A percentile compares a stretch with the other conserved stretches of the same genome.
phyloP scores from a whole-genome alignment of 2,329 filamentous ascomycete species.

The Cercospora beticola region DNA sequence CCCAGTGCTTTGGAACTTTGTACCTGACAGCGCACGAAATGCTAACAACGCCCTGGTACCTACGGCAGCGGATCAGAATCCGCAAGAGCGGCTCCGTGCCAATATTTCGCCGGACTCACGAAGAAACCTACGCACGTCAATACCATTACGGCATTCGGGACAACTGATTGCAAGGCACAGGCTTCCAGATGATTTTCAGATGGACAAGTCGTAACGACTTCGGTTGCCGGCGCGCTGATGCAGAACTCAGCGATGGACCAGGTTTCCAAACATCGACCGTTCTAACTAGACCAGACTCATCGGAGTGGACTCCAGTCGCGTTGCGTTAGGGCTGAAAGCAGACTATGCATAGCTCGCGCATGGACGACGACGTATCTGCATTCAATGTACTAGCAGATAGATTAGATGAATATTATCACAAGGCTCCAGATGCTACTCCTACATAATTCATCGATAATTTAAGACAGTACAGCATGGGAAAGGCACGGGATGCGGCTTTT shows the following conservation, averaged over 20 bases:
- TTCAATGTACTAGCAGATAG: background rate
- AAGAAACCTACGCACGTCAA: background rate
- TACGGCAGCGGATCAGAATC: background rate
- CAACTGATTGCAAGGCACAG: background rate
- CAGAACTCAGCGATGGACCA: background rate
- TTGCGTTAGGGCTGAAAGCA: background rate
- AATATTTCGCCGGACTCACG: background rate
- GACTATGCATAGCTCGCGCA: background rate
- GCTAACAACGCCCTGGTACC: background rate
- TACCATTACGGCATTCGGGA: background rate
- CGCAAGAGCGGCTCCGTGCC: background rate
- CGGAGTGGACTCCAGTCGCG: background rate
- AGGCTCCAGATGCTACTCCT: background rate
- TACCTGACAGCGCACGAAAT: background rate
- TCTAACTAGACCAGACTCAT: background rate
- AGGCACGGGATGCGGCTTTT: background rate
- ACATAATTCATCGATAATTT: background rate
- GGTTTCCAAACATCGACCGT: background rate
- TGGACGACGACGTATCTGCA: background rate
- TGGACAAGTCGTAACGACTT: background rate
- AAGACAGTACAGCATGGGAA: background rate
- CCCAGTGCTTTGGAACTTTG: background rate
- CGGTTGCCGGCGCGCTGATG: background rate
- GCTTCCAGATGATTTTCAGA: background rate
- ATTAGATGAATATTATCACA: background rate